These are phyloP conservation scores for Mallotus japonicus DNA, from an alignment of 441 rosid genomes.

Conservation along the genomic window DNA sequence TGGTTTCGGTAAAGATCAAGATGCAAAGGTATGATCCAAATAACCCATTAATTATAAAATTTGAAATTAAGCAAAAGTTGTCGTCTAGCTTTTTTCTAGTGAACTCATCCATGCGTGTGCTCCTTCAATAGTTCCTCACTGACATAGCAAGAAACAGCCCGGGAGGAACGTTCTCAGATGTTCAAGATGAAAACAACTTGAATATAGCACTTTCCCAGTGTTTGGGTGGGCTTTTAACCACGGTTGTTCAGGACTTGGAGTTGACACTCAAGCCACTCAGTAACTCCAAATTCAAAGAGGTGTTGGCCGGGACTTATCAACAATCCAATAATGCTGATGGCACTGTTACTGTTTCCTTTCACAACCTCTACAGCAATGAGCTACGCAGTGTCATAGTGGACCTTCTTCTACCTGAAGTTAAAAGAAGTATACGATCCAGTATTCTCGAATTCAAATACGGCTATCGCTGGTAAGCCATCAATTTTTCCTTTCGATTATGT, in stretches of 20 bases:
- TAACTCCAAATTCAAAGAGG: conserved; percentile 1
- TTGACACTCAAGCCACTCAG: background rate
- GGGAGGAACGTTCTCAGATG: conserved; percentile 10
- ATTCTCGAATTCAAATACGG: background rate
- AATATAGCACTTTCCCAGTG: conserved; percentile 7
- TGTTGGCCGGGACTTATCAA: background rate
- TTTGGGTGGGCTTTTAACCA: conserved; percentile 9
- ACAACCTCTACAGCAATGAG: conserved; percentile 2
- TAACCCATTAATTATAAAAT: background rate
- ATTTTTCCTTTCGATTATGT: no score
- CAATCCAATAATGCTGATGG: background rate
- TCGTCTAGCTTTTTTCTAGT: background rate
- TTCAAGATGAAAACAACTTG: conserved; percentile 6
- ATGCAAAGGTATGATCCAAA: background rate
- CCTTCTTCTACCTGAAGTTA: background rate
- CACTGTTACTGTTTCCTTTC: conserved; percentile 2
- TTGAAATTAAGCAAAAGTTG: background rate
- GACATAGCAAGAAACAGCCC: background rate
- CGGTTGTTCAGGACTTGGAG: conserved; percentile 13
- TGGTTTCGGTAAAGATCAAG: background rate
- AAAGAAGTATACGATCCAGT: background rate
- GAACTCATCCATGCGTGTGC: background rate
- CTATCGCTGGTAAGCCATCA: background rate
- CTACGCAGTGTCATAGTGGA: conserved; percentile 6
- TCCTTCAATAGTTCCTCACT: background rate